A percentile compares a stretch with the other conserved stretches of the same genome.
Evolutionary conservation across 257 asterid species (phyloP).

Genomic region (Solanum neorickii): DNA sequence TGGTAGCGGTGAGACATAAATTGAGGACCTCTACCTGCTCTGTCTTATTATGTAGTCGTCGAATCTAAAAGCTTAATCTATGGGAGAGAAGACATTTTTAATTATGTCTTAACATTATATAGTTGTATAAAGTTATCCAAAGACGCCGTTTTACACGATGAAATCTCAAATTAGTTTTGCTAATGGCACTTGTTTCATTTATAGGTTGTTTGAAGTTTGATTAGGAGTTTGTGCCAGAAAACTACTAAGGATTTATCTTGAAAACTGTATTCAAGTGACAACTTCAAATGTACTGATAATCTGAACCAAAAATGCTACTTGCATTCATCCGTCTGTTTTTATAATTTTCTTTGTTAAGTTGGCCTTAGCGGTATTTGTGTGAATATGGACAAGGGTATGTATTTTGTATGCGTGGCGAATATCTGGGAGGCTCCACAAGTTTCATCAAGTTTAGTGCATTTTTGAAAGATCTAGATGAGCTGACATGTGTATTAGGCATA

Average conservation of each 20-base stretch:
- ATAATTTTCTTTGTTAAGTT: neutral
- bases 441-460: neutral
- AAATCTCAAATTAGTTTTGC: neutral
- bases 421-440: neutral
- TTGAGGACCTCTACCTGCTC: neutral
- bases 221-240: neutral
- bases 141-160: neutral
- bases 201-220: neutral
- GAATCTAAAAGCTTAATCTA: neutral
- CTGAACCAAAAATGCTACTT: neutral
- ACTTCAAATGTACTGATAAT: neutral
- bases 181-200: neutral
- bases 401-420: neutral
- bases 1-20: neutral
- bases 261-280: neutral
- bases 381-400: neutral
- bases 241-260: neutral
- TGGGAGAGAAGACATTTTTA: neutral
- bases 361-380: neutral
- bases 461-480: neutral
- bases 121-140: neutral
- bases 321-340: neutral
- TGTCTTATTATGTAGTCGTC: neutral
- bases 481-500: neutral
- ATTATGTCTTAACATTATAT: neutral